Percentiles rank a stretch among this genome's conserved stretches.
phyloP scores from a whole-genome alignment of 1,139 yeast genomes.

The Nakaseomyces bracarensis region DNA sequence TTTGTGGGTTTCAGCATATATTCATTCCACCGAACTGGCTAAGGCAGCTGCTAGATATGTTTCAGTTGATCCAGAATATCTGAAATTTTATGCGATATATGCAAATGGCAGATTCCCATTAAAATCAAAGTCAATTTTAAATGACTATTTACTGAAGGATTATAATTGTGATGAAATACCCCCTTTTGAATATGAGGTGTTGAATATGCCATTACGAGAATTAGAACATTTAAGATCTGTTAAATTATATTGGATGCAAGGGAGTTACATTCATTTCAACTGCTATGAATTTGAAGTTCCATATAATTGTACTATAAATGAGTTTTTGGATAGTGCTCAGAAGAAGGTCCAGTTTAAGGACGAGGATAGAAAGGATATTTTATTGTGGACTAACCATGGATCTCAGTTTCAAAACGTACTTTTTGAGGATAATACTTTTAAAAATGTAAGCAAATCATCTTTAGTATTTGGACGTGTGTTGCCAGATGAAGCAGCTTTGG shows the following conservation, averaged over 20 bases:
- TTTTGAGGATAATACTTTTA: conserved; percentile 27
- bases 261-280: conserved; percentile 56
- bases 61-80: conserved; percentile 49
- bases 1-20: conserved; percentile 62
- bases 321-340: conserved; percentile 49
- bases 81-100: conserved; percentile 57
- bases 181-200: conserved; percentile 62
- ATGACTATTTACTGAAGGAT: conserved; percentile 41
- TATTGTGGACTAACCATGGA: conserved; percentile 37
- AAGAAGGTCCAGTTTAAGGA: conserved; percentile 46
- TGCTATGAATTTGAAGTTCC: conserved; percentile 64
- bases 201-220: conserved; percentile 66
- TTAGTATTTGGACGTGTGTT: conserved; percentile 34
- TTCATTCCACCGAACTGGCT: conserved; percentile 53
- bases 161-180: conserved; percentile 40
- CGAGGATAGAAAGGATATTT: conserved; percentile 42
- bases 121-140: conserved; percentile 32
- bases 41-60: conserved; percentile 47
- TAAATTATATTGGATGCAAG: conserved; percentile 54
- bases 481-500: conserved; percentile 34
- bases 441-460: conserved; percentile 26
- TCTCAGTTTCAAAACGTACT: conserved; percentile 32
- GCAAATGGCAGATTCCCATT: conserved; percentile 44
- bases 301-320: conserved; percentile 48
- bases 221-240: conserved; percentile 67